Conservation (phyloP, 352 stramenopile species). For the Ophiocytium majus region DNA sequence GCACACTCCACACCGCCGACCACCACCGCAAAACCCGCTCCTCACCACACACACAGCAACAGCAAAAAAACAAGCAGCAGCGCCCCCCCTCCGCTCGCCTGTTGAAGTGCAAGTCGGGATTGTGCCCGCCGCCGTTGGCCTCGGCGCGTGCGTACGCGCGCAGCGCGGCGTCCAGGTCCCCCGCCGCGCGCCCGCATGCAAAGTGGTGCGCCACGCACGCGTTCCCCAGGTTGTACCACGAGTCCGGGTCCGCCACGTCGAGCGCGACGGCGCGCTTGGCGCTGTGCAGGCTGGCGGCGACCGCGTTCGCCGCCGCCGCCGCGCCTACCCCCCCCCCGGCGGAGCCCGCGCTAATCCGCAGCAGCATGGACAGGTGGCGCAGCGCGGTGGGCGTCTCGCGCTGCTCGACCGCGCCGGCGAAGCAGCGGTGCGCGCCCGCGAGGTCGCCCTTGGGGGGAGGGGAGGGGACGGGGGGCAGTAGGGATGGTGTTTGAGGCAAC, state of each 20-base stretch:
- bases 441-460: no score
- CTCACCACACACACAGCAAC: no score
- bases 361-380: slow-evolving; percentile 52
- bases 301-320: no score
- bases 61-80: no score
- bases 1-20: neutral
- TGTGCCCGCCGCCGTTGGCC: slow-evolving; percentile 18
- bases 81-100: no score
- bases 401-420: slow-evolving; percentile 34
- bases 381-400: neutral
- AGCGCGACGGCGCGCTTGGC: slow-evolving; percentile 45
- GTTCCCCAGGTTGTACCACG: slow-evolving; percentile 54
- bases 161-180: slow-evolving; percentile 40
- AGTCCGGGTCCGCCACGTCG: slow-evolving; percentile 18
- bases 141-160: slow-evolving; percentile 49
- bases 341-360: no score
- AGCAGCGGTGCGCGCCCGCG: slow-evolving; percentile 29
- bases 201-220: slow-evolving; percentile 50
- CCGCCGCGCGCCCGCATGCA: neutral
- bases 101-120: slow-evolving; percentile 51
- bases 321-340: no score
- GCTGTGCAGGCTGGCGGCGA: slow-evolving; percentile 21
- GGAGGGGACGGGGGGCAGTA: no score
- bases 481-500: no score
- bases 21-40: neutral